Conservation (phyloP, 768 basidiomycete species). For the Rhodotorula toruloides region DNA sequence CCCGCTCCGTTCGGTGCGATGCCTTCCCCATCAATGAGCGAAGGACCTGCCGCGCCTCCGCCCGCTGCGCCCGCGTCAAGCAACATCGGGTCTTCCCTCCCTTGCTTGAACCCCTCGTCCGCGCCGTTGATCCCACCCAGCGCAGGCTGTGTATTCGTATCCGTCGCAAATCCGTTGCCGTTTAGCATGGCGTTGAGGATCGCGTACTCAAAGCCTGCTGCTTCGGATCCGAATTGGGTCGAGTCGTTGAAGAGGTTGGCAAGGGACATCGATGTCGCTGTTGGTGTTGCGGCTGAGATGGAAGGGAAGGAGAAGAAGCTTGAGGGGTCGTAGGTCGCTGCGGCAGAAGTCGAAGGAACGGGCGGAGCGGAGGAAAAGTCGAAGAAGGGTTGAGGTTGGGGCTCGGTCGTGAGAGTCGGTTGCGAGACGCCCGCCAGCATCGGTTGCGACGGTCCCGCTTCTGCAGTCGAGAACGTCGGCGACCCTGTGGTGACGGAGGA, state of each 20-base stretch:
- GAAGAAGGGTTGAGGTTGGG: conserved; percentile 3
- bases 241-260: conserved; percentile 56
- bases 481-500: no score
- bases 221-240: conserved; percentile 73
- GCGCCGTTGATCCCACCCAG: not conserved
- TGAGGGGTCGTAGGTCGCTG: conserved; percentile 4
- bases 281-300: not conserved
- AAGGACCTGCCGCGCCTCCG: no score
- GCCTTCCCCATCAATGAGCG: no score
- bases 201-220: conserved; percentile 89
- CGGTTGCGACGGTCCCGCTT: no score
- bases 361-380: conserved; percentile 5
- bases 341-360: not conserved
- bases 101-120: not conserved
- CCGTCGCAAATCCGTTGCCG: conserved; percentile 55
- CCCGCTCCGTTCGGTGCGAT: no score
- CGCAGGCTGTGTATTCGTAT: not conserved
- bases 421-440: no score
- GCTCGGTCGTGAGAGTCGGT: not conserved
- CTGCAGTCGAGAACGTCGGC: not conserved
- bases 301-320: conserved; percentile 12
- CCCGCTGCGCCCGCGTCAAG: not conserved
- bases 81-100: not conserved
- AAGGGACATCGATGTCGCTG: no score
- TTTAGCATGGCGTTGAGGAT: conserved; percentile 80